Conservation (phyloP, 2,329 filamentous ascomycete genomes). For the Capronia epimyces region DNA sequence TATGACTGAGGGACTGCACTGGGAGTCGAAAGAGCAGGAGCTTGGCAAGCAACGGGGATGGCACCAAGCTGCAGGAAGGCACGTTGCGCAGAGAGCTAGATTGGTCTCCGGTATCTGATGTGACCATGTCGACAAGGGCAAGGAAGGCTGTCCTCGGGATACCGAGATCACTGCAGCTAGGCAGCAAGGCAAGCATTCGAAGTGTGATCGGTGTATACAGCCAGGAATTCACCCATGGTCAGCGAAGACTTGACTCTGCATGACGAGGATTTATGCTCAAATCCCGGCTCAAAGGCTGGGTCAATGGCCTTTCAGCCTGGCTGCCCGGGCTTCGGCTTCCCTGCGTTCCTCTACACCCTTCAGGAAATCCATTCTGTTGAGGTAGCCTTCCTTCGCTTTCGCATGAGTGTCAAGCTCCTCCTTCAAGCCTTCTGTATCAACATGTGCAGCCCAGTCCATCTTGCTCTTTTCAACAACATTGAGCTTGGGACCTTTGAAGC, state of each 20-base stretch:
- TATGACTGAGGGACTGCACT: not conserved
- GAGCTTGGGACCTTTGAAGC: conserved; percentile 52
- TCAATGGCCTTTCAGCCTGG: conserved; percentile 41
- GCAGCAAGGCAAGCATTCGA: not conserved
- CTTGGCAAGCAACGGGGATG: not conserved
- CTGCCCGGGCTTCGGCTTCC: conserved; percentile 52
- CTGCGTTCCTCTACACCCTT: conserved; percentile 51
- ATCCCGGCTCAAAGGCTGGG: not conserved
- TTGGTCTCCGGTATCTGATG: not conserved
- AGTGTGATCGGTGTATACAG: not conserved
- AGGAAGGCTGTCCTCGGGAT: not conserved
- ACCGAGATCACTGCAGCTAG: not conserved
- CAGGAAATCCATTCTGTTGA: conserved; percentile 59
- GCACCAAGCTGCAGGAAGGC: not conserved
- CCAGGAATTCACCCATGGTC: not conserved
- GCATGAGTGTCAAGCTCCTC: conserved; percentile 58
- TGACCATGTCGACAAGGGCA: not conserved
- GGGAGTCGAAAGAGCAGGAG: not conserved
- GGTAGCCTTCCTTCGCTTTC: conserved; percentile 57
- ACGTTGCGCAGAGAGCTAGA: not conserved
- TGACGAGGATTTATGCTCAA: not conserved
- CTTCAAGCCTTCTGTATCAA: conserved; percentile 56
- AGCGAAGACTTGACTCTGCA: not conserved
- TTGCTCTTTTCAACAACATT: conserved; percentile 63
- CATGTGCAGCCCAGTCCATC: conserved; percentile 60